Evolutionary conservation across 305 asterid genomes (phyloP).

Genomic region (Fraxinus angustifolia): DNA sequence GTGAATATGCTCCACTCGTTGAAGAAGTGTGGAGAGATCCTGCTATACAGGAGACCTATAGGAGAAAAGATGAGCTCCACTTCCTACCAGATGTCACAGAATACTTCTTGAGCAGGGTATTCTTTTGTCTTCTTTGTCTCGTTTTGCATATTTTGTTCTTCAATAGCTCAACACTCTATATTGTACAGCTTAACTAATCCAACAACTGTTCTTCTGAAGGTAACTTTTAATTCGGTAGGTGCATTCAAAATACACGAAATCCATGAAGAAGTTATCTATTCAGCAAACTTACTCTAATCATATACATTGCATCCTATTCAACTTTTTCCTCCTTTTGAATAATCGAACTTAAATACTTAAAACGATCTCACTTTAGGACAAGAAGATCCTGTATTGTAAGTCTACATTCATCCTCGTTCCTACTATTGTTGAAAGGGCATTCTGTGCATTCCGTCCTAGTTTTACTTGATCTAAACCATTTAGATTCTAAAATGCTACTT

Average conservation of each 20-base stretch:
- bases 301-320: background rate
- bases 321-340: background rate
- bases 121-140: background rate
- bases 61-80: constrained; percentile 74
- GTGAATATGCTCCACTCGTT: constrained; percentile 93
- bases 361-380: background rate
- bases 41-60: constrained; percentile 83
- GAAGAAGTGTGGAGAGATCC: constrained; percentile 96
- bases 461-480: background rate
- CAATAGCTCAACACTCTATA: background rate
- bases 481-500: background rate
- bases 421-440: background rate
- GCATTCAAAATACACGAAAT: background rate
- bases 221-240: background rate
- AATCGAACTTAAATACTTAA: background rate
- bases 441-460: background rate
- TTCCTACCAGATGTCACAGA: constrained; percentile 89
- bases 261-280: background rate
- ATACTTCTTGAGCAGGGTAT: constrained; percentile 89
- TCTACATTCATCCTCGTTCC: background rate
- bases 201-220: background rate
- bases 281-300: background rate
- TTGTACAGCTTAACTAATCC: background rate
- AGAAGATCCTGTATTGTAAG: background rate
- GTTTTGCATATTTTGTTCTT: background rate